A percentile compares a stretch with the other conserved stretches of the same genome.
These are phyloP conservation scores for Fusarium sp. DNA, from an alignment of 2,329 filamentous ascomycete species.

Conservation along the genomic window DNA sequence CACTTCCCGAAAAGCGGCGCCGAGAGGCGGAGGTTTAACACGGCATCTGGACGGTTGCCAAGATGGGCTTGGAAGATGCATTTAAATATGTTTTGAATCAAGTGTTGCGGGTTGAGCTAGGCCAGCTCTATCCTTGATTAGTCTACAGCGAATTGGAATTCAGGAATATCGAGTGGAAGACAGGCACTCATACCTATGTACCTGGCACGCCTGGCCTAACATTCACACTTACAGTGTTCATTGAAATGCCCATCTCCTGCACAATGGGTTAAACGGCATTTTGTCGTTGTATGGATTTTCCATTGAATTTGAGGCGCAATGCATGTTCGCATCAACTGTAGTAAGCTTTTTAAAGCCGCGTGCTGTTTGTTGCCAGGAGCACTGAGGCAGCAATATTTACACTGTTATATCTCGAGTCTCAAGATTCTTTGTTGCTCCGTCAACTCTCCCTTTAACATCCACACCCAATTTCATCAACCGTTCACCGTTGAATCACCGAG, in stretches of 20 bases:
- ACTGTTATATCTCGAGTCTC: background rate
- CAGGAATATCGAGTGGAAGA: background rate
- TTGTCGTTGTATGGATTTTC: background rate
- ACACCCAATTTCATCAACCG: background rate
- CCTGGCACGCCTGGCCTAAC: background rate
- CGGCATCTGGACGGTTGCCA: conserved; percentile 10
- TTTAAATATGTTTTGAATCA: background rate
- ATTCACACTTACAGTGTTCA: background rate
- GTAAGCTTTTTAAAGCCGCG: background rate
- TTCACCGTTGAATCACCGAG: background rate
- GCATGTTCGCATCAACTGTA: background rate
- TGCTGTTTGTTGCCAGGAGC: background rate
- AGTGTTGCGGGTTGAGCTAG: background rate
- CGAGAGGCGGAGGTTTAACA: conserved; percentile 27
- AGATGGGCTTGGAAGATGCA: background rate
- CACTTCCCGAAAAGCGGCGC: conserved; percentile 42
- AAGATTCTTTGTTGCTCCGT: conserved; percentile 30
- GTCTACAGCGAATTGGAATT: background rate
- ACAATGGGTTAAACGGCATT: background rate
- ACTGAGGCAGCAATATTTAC: background rate
- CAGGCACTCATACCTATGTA: background rate
- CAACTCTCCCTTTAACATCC: conserved; percentile 18
- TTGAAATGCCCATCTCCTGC: background rate
- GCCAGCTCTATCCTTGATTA: background rate
- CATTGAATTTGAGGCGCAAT: background rate